These are phyloP conservation scores for Fraxinus americana DNA, from an alignment of 257 asterid species.

Conservation along the genomic window DNA sequence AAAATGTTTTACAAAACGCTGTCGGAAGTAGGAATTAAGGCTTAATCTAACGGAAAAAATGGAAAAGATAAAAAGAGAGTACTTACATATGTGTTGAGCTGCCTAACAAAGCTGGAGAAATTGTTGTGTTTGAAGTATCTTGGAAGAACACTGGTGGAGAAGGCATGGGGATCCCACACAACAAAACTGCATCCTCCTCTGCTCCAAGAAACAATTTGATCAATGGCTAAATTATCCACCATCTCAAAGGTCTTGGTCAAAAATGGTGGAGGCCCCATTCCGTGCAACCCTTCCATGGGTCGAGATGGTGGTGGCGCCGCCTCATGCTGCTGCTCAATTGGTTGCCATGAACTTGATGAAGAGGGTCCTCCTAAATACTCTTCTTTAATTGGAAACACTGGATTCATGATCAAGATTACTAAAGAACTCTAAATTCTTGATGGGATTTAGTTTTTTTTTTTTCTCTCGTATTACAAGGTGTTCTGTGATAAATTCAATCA, in stretches of 20 bases:
- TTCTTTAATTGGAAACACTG: conserved; percentile 23
- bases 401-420: conserved; percentile 31
- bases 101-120: conserved; percentile 52
- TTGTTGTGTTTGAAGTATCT: conserved; percentile 48
- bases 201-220: conserved; percentile 48
- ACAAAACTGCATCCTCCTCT: conserved; percentile 48
- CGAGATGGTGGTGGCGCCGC: conserved; percentile 12
- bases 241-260: conserved; percentile 47
- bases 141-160: conserved; percentile 38
- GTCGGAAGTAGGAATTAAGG: background rate
- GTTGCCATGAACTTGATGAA: conserved; percentile 12
- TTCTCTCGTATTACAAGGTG: background rate
- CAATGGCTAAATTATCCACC: conserved; percentile 43
- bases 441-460: conserved; percentile 5
- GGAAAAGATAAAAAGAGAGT: background rate
- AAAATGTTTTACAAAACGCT: background rate
- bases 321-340: background rate
- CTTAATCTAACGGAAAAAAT: background rate
- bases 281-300: conserved; percentile 50
- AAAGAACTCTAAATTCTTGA: background rate
- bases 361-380: conserved; percentile 22
- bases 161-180: conserved; percentile 49
- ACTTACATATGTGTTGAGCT: conserved; percentile 52
- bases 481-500: background rate
- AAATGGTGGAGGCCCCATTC: conserved; percentile 47